Evolutionary conservation across 2,329 filamentous ascomycete species (phyloP).

Genomic region (Sporothrix sp.): DNA sequence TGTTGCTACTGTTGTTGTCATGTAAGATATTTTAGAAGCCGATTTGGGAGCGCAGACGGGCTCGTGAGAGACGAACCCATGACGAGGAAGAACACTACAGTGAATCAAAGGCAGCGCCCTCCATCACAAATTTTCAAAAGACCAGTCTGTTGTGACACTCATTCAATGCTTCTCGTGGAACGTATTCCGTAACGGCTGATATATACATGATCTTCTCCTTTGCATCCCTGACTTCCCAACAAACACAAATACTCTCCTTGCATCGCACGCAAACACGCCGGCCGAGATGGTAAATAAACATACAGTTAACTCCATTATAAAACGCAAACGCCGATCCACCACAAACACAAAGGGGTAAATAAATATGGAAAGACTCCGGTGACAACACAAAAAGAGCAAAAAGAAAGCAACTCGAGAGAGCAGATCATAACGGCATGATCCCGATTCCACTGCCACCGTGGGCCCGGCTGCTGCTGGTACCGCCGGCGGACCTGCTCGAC

Average conservation of each 20-base stretch:
- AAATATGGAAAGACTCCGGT: not conserved
- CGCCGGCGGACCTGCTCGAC: not conserved
- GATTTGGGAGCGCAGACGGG: not conserved
- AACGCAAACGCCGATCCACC: not conserved
- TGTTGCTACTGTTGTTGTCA: not conserved
- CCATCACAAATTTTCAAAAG: no score
- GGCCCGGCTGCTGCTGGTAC: not conserved
- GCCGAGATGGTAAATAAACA: not conserved
- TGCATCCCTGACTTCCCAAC: no score
- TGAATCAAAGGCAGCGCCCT: not conserved
- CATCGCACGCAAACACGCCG: no score
- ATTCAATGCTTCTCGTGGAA: no score
- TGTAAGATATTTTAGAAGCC: slow-evolving; percentile 1
- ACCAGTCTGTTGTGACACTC: no score
- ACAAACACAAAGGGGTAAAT: not conserved
- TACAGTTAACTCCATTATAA: not conserved
- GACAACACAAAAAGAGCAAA: not conserved
- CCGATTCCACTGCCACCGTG: slow-evolving; percentile 16
- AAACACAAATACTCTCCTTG: no score
- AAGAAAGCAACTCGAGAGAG: not conserved
- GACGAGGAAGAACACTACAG: no score
- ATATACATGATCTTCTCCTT: no score
- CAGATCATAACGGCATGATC: slow-evolving; percentile 19
- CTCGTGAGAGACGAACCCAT: no score
- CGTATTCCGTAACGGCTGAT: no score